Percentiles rank a stretch among this genome's conserved stretches.
These are phyloP conservation scores for Aspergillus versicolor DNA, from an alignment of 2,329 filamentous ascomycete genomes.

Conservation along the genomic window DNA sequence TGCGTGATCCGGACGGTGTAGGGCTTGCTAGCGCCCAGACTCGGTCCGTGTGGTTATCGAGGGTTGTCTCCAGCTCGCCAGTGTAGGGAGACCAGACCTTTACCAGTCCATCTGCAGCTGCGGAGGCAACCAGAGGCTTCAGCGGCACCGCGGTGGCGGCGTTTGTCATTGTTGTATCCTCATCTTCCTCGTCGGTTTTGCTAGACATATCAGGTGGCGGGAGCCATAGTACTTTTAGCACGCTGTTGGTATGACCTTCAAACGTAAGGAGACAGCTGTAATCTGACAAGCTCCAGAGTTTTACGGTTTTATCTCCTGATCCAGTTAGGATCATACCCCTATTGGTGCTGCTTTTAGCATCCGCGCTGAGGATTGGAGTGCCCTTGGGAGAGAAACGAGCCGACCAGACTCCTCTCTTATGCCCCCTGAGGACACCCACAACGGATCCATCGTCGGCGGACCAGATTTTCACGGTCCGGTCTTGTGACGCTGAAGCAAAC, in stretches of 20 bases:
- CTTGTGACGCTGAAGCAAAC: conserved; percentile 95
- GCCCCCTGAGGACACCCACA: conserved; percentile 85
- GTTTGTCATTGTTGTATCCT: conserved; percentile 27
- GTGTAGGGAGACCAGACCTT: conserved; percentile 92
- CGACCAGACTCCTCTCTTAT: conserved; percentile 94
- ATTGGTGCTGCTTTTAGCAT: conserved; percentile 66
- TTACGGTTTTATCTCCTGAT: conserved; percentile 93
- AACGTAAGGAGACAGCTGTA: conserved; percentile 93
- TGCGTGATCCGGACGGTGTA: conserved; percentile 38
- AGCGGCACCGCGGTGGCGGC: conserved; percentile 27
- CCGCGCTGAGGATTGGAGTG: conserved; percentile 72
- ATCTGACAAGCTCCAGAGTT: conserved; percentile 89
- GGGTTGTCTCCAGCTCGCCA: conserved; percentile 81
- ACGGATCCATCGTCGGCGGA: conserved; percentile 86
- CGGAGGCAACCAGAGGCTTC: conserved; percentile 64
- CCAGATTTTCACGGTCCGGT: conserved; percentile 97
- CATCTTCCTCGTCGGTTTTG: conserved; percentile 34
- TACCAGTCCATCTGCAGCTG: conserved; percentile 89
- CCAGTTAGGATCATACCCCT: conserved; percentile 86
- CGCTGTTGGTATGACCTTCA: conserved; percentile 93
- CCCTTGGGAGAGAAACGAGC: conserved; percentile 83
- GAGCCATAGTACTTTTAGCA: conserved; percentile 91
- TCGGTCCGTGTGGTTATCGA: conserved; percentile 95
- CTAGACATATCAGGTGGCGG: conserved; percentile 47
- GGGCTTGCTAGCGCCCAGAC: conserved; percentile 86